Evolutionary conservation across 2,329 filamentous ascomycete genomes (phyloP), one percentile per base, ranked within the genome.

Genomic region (Xylariaceae sp.): DNA sequence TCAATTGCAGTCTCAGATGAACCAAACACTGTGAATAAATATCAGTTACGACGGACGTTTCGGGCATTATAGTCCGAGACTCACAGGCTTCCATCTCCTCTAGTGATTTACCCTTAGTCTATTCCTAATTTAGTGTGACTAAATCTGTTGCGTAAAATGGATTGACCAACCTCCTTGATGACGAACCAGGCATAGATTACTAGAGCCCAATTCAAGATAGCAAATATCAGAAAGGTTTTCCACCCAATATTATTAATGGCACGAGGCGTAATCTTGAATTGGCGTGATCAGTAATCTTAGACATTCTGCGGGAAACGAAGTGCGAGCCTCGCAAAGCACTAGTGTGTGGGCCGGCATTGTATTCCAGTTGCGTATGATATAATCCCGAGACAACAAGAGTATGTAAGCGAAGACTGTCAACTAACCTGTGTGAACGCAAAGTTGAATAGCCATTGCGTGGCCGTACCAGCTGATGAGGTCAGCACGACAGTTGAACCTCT

Each of bases 391-490:
- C n/a, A n/a, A n/a, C n/a, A n/a, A n/a, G n/a, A n/a, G n/a, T n/a
- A n/a, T n/a, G n/a, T n/a, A n/a, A n/a, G n/a, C n/a, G n/a, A n/a
- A n/a, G n/a, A n/a, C n/a, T 35, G 75, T 68, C 66, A 79, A 81
- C 64, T 80, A 79, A 80, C 54, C 23, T 79, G 72, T 0, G 73
- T 70, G 64, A 80, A 78, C 23, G 75, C 69, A 66, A 80, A 81
- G 65, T 80, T 81, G 65, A 75, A 79, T 1, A 78, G 66, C 78
- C 78, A 82, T 59, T 81, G 77, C 0, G 75, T 77, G 1, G 75
- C 70, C 5, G 77, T 78, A 8, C 75, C 77, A 26, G 78, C 70
- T n/a, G 16, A 20, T 29, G 18, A 45, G 27, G n/a, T 48, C 23
- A 48, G 41, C 13, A 32, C n/a, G 16, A n/a, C n/a, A n/a, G n/a